Percentiles rank a stretch among this genome's conserved stretches.
These are phyloP conservation scores for Acmispon strigosus DNA, from an alignment of 306 rosid genomes.

Conservation along the genomic window DNA sequence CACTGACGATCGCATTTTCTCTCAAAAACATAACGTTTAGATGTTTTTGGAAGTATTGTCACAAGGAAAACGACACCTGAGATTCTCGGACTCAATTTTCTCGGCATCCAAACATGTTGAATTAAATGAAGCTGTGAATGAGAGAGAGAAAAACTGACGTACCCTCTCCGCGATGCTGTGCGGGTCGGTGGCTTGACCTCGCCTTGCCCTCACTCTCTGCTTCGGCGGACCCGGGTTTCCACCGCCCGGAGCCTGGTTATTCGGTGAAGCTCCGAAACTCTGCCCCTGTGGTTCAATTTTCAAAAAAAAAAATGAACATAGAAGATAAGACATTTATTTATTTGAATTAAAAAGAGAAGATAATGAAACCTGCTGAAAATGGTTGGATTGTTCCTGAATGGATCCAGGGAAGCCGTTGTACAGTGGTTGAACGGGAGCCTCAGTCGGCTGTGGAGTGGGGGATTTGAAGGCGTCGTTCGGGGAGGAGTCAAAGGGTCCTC, in stretches of 20 bases:
- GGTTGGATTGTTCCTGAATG: conserved; percentile 41
- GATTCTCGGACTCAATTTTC: conserved; percentile 10
- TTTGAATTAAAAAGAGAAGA: neutral
- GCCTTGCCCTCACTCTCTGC: conserved; percentile 86
- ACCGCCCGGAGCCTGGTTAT: conserved; percentile 40
- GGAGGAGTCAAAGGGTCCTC: conserved; percentile 47
- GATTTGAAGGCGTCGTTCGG: conserved; percentile 66
- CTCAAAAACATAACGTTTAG: neutral
- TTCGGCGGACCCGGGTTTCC: conserved; percentile 65
- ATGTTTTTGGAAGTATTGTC: neutral
- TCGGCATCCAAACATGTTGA: conserved; percentile 10
- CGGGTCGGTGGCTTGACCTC: conserved; percentile 99
- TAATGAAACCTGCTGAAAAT: conserved; percentile 49
- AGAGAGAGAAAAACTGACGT: neutral
- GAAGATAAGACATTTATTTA: neutral
- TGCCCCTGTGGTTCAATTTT: conserved; percentile 25
- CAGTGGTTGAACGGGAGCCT: conserved; percentile 46
- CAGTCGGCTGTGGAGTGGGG: conserved; percentile 40
- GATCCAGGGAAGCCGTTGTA: conserved; percentile 58
- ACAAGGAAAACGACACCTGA: conserved; percentile 19
- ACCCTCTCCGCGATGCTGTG: conserved; percentile 98
- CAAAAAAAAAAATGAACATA: neutral
- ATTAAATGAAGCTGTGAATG: neutral
- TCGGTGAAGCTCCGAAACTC: conserved; percentile 43
- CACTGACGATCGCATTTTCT: neutral